These are phyloP conservation scores for Macroventuria anomochaeta DNA, from an alignment of 2,329 filamentous ascomycete species.

Conservation along the genomic window DNA sequence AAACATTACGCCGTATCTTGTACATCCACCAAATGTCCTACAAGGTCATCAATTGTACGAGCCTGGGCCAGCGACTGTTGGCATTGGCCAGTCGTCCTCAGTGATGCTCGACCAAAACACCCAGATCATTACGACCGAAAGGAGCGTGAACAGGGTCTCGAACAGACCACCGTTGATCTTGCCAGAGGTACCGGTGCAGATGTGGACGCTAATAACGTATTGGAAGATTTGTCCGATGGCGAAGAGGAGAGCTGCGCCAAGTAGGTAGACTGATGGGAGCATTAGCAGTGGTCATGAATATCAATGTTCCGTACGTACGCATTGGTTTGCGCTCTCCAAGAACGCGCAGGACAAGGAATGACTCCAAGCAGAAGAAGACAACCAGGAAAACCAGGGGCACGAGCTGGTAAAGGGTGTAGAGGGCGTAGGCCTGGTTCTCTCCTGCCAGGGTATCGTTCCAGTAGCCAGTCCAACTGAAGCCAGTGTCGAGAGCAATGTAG, in stretches of 20 bases:
- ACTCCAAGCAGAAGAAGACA: conserved; percentile 82
- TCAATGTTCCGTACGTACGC: conserved; percentile 60
- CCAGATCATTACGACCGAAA: conserved; percentile 85
- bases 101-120: conserved; percentile 99
- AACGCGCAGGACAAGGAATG: conserved; percentile 81
- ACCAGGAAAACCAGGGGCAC: conserved; percentile 88
- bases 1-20: conserved; percentile 43
- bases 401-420: conserved; percentile 94
- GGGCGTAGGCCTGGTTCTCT: conserved; percentile 73
- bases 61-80: conserved; percentile 49
- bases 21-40: conserved; percentile 25
- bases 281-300: conserved; percentile 22
- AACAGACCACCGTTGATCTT: conserved; percentile 94
- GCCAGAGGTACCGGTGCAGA: conserved; percentile 81
- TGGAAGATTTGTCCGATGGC: conserved; percentile 95
- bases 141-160: conserved; percentile 87
- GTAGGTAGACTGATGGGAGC: conserved; percentile 69
- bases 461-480: conserved; percentile 80
- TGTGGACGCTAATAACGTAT: conserved; percentile 88
- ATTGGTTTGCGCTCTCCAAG: conserved; percentile 92
- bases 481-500: conserved; percentile 95
- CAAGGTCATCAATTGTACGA: conserved; percentile 45
- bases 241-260: conserved; percentile 77
- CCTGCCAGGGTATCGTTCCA: conserved; percentile 65
- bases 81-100: conserved; percentile 92